Percentiles rank a stretch among this genome's conserved stretches.
Conservation (phyloP, 768 basidiomycete species). For the Agaricus subrufescens region DNA sequence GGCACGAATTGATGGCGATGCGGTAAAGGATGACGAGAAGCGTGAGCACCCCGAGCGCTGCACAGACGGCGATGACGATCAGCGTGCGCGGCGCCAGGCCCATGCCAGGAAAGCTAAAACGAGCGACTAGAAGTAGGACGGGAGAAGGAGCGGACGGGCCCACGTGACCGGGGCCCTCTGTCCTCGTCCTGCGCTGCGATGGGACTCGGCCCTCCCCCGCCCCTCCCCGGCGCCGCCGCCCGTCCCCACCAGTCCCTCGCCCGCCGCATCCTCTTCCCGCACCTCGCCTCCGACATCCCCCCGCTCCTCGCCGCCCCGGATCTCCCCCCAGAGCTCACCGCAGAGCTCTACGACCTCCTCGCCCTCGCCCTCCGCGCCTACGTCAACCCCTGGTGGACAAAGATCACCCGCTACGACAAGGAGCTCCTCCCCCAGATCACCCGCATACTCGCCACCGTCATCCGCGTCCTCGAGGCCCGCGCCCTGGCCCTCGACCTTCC, state of each 20-base stretch:
- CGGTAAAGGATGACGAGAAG: constrained; percentile 32
- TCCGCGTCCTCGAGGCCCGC: constrained; percentile 59
- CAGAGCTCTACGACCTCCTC: constrained; percentile 73
- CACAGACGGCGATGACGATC: constrained; percentile 46
- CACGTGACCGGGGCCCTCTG: background rate
- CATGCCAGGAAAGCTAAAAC: constrained; percentile 1
- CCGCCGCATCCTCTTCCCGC: constrained; percentile 62
- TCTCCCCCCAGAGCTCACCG: constrained; percentile 51
- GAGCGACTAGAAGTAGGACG: too few relatives aligned
- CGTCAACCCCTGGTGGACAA: constrained; percentile 84
- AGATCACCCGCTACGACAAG: constrained; percentile 77
- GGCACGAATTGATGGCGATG: constrained; percentile 26
- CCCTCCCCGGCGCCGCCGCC: constrained; percentile 16
- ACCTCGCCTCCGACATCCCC: constrained; percentile 35
- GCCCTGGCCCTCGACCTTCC: constrained; percentile 51
- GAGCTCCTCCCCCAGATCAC: constrained; percentile 75
- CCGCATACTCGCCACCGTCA: constrained; percentile 48
- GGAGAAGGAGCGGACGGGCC: too few relatives aligned
- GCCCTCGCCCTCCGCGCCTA: constrained; percentile 77
- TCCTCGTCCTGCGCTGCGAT: background rate
- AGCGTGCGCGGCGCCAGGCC: constrained; percentile 33
- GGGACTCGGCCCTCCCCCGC: background rate
- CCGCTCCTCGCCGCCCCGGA: constrained; percentile 47
- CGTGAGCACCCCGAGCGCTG: constrained; percentile 34
- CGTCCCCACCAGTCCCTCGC: constrained; percentile 34